Evolutionary conservation across 2,329 filamentous ascomycete species (phyloP), one percentile per base, ranked within the genome.

Genomic region (Aspergillus quadricinctus): DNA sequence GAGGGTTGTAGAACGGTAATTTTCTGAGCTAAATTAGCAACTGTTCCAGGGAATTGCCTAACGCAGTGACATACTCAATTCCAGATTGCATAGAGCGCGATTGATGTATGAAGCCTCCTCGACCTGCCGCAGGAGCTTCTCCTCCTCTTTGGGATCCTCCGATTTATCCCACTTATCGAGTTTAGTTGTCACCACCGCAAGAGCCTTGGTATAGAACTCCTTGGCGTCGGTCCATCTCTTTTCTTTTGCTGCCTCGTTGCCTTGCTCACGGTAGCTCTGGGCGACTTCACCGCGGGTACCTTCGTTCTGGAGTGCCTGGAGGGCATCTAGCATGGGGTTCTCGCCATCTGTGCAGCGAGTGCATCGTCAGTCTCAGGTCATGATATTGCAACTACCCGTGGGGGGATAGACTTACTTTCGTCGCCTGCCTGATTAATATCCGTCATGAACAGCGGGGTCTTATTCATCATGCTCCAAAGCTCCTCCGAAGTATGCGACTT

Each of bases 381-480:
- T 29, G 48, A 23, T 4, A 21, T 3, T 23, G 17, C 4, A 29
- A 19, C 25, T 23, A 40, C 14, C 17, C 28, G 31, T n/a, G 14
- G 8, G 46, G 48, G 25, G 25, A 45, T 45, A 40, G 10, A 66
- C 72, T 28, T 67, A 77, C 81, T 80, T 59, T 81, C 80, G 56
- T 80, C 81, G 53, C 80, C 81, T 11, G 81, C 81, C 57, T 83
- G 81, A 57, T 83, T 90, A 35, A 97, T 81, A 64, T 90, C 87
- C 29, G 92, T 97, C 94, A 99, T 99, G 80, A 99, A 99, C 40
- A 99, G 82, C 6, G 94, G 94, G 49, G 83, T 81, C 61, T 85
- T 84, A 68, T 88, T 88, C 75, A 90, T 79, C 65, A 88, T 83
- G 49, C 79, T 76, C 43, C 87, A 67, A 37, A 89, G 75, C 62